Evolutionary conservation across 73 alveolate species (phyloP), one percentile per base, ranked within the genome.

Genomic region (Blepharisma stoltei): DNA sequence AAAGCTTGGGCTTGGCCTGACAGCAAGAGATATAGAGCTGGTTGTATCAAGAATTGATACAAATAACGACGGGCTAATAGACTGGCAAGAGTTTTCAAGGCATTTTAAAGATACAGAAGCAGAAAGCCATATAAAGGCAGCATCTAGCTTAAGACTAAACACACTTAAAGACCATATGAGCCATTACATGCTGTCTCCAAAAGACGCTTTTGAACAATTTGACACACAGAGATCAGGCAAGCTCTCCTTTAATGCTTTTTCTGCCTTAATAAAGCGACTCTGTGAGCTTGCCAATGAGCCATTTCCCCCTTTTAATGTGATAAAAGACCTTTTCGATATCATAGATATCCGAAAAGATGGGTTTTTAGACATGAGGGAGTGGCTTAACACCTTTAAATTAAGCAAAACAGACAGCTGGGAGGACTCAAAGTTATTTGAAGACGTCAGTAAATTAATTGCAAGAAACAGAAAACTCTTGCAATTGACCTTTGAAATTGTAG

Each of bases 321-420:
- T 95, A 38, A 95, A 93, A 83, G 97, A 88, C 84, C 82, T 92
- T 32, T 95, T 87, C 85, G 98, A 95, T 71, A 86, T 87, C 46
- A 91, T 94, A 2, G 99, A 95, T 82, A 82, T 90, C 71, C 90
- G 99, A 86, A 93, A 93, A 83, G 99, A 95, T 88, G 99, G 99
- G n/a, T 80, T 88, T 11, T 65, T 95, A 14, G 99, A 95, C 68
- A 54, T 83, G 60, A 89, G 89, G 75, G 99, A 95, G 83, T 95
- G 99, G 98, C 84, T 86, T 68, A 86, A 90, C 77, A 93, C 97
- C 50, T 93, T 94, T 75, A 85, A 92, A 11, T 78, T 75, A 55
- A 78, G 76, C 37, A 53, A 78, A 45, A 85, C 82, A 2, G 54
- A 54, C n/a, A 32, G 41, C 41, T 88, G 88, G 86, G 97, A 89